A percentile compares a stretch with the other conserved stretches of the same genome.
These are phyloP conservation scores for Phytopythium helicoides DNA, from an alignment of 352 stramenopile species.

Conservation along the genomic window DNA sequence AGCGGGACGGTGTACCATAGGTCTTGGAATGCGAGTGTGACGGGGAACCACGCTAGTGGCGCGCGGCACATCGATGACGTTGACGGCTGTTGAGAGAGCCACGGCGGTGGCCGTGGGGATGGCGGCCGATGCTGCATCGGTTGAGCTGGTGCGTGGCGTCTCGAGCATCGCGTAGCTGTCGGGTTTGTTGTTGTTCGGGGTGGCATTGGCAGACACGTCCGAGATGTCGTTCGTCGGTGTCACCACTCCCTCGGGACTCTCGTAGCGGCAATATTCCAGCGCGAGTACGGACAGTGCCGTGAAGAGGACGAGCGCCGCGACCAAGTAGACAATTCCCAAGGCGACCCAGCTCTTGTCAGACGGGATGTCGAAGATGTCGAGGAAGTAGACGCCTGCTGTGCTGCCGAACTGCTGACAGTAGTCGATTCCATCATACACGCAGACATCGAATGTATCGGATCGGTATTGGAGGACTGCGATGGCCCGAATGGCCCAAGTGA, in stretches of 20 bases:
- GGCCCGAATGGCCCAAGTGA: slow-evolving; percentile 41
- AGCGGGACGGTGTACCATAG: slow-evolving; percentile 36
- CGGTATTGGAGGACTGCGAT: slow-evolving; percentile 47
- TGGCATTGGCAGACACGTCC: background rate
- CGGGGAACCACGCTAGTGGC: slow-evolving; percentile 22
- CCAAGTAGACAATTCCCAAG: slow-evolving; percentile 33
- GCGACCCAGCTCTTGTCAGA: slow-evolving; percentile 42
- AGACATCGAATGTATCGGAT: slow-evolving; percentile 24
- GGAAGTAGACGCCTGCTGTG: slow-evolving; percentile 36
- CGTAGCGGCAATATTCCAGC: slow-evolving; percentile 34
- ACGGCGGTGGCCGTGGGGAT: slow-evolving; percentile 11
- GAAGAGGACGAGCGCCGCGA: slow-evolving; percentile 28
- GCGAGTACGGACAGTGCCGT: slow-evolving; percentile 24
- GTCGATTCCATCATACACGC: slow-evolving; percentile 21
- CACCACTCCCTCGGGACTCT: background rate
- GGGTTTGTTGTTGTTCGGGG: background rate
- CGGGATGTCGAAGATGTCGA: slow-evolving; percentile 38
- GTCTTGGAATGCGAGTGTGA: slow-evolving; percentile 37
- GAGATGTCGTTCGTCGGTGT: background rate
- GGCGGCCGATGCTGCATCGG: slow-evolving; percentile 4
- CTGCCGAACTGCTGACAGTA: slow-evolving; percentile 28
- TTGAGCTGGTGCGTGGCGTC: background rate
- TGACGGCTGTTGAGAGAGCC: too few species aligned
- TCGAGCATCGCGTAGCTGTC: too few species aligned
- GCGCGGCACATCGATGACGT: background rate